Conservation (phyloP, 1,284 basidiomycete species). For the Meira nashicola region DNA sequence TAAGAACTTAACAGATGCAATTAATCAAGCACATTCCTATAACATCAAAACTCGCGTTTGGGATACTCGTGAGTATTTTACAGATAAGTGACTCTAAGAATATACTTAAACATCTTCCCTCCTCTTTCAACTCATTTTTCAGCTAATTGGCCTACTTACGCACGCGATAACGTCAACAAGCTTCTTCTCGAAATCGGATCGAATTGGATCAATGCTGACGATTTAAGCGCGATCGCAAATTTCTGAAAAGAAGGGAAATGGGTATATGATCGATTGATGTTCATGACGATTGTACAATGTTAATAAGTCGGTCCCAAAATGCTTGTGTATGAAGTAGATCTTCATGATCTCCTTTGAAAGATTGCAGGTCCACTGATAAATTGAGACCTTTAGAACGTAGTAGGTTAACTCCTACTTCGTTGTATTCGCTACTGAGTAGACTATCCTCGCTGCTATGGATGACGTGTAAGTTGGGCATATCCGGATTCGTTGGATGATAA, state of each 20-base stretch:
- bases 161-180: constrained; percentile 25
- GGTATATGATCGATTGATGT: background rate
- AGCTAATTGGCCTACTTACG: constrained; percentile 30
- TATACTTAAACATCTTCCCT: no score
- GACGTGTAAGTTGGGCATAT: background rate
- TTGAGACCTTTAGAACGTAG: background rate
- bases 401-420: constrained; percentile 3
- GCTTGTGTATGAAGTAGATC: background rate
- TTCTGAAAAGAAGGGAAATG: constrained; percentile 16
- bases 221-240: constrained; percentile 23
- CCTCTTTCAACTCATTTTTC: constrained; percentile 12
- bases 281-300: background rate
- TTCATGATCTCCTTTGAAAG: constrained; percentile 8
- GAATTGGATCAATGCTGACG: constrained; percentile 38
- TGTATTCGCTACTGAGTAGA: constrained; percentile 25
- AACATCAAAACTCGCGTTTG: constrained; percentile 20
- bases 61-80: constrained; percentile 18
- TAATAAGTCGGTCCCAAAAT: constrained; percentile 3
- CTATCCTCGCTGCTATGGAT: constrained; percentile 16
- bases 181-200: constrained; percentile 24
- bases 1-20: constrained; percentile 8
- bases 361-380: background rate
- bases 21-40: constrained; percentile 17
- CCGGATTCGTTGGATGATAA: background rate
- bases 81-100: no score